Base-by-base conservation (phyloP, 306 rosid species). In the Dicorynia guianensis region DNA sequence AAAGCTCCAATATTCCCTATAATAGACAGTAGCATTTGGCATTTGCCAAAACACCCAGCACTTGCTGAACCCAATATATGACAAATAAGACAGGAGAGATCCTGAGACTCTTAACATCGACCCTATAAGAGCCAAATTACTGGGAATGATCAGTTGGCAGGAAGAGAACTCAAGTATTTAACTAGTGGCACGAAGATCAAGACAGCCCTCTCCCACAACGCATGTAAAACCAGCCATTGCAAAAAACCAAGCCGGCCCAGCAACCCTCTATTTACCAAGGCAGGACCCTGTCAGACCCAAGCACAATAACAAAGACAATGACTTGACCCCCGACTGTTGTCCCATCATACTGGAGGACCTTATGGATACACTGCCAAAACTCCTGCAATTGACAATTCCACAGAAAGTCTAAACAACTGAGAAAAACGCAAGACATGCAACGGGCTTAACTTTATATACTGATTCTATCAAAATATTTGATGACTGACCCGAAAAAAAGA, bases 231-330 rank as follows among this genome's bases (percentile, higher is more conserved):
- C 85, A 79, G 86, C 84, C 67, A 75, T 73, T 76, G 70, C 69
- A 54, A 75, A 78, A 80, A 80, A 75, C 77, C 63, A 74, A 63
- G 81, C 79, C 76, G 54, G 82, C 76, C 74, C 79, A 81, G 80
- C 80, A 73, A 74, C 76, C 80, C 82, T 53, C 72, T 72, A 81
- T 67, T 54, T 57, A 72, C 76, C 67, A 39, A 59, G 64, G 78
- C 68, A 52, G 71, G 76, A 79, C 82, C 70, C 2, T 35, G 39
- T 8, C 69, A 53, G 62, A 80, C 54, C 63, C 72, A 79, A 63
- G 81, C 64, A 65, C 53, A 61, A 71, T 19, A 63, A 63, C 56
- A 64, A 2, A 65, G 84, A 77, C 79, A 76, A 65, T 50, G 77
- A 78, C 69, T 80, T 43, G 81, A 82, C 66, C 77, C 72, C 77